A percentile compares a stretch with the other conserved stretches of the same genome.
phyloP scores from a whole-genome alignment of 2,329 filamentous ascomycete species.

The Phaeoacremonium minimum region DNA sequence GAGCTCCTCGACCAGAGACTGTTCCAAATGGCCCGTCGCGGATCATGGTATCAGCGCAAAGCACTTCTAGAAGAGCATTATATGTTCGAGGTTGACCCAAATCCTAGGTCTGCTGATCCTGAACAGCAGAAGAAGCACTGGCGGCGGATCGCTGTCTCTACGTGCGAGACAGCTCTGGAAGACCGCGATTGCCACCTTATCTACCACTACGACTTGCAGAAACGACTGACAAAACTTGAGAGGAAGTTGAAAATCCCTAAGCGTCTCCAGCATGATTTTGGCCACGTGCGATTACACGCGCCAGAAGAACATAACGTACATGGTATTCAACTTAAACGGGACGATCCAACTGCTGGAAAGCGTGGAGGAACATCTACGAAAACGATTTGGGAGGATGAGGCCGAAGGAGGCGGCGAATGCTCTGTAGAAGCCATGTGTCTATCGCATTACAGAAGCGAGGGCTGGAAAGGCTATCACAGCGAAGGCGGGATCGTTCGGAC shows the following conservation, averaged over 20 bases:
- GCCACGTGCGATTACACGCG: slow-evolving; percentile 73
- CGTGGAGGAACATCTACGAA: slow-evolving; percentile 54
- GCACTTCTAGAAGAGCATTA: slow-evolving; percentile 94
- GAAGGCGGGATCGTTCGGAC: slow-evolving; percentile 93
- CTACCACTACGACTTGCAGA: slow-evolving; percentile 91
- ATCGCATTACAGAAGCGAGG: slow-evolving; percentile 73
- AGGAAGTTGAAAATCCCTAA: slow-evolving; percentile 77
- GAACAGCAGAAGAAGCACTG: slow-evolving; percentile 73
- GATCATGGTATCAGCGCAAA: slow-evolving; percentile 93
- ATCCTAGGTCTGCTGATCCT: slow-evolving; percentile 25
- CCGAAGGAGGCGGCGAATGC: slow-evolving; percentile 67
- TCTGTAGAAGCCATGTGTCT: slow-evolving; percentile 93
- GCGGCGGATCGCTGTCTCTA: slow-evolving; percentile 70
- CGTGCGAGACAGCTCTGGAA: slow-evolving; percentile 82
- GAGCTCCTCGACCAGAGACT: slow-evolving; percentile 77
- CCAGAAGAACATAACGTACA: slow-evolving; percentile 71
- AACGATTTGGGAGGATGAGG: slow-evolving; percentile 83
- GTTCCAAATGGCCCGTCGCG: slow-evolving; percentile 80
- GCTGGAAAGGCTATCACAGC: slow-evolving; percentile 92
- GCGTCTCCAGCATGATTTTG: slow-evolving; percentile 87
- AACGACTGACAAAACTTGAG: slow-evolving; percentile 87
- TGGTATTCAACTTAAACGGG: slow-evolving; percentile 71
- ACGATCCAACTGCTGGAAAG: slow-evolving; percentile 31
- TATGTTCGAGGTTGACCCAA: slow-evolving; percentile 62
- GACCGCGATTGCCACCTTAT: slow-evolving; percentile 88